These are phyloP conservation scores for Podospora conica DNA, from an alignment of 495 filamentous ascomycete species.

Conservation along the genomic window DNA sequence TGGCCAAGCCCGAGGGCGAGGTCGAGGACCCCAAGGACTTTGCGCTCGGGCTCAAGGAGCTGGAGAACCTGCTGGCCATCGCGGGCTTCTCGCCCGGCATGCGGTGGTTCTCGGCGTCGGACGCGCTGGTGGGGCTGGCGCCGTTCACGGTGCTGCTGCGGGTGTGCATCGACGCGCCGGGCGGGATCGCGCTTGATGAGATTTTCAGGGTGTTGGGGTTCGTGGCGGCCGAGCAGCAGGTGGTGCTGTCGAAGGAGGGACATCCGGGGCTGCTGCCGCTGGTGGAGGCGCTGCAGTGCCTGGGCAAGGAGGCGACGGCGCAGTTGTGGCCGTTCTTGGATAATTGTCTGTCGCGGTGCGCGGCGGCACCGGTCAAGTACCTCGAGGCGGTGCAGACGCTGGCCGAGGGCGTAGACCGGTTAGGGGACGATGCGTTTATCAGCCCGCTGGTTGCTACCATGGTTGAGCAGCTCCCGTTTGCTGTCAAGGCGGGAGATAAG, in stretches of 20 bases:
- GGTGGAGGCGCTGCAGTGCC: slow-evolving; percentile 40
- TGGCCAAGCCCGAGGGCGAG: slow-evolving; percentile 37
- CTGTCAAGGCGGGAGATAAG: slow-evolving; percentile 44
- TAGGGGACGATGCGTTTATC: slow-evolving; percentile 2
- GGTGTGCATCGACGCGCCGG: slow-evolving; percentile 41
- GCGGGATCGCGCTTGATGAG: slow-evolving; percentile 35
- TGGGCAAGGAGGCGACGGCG: slow-evolving; percentile 6
- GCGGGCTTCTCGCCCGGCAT: slow-evolving; percentile 70
- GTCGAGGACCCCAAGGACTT: slow-evolving; percentile 40
- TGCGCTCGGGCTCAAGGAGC: slow-evolving; percentile 54
- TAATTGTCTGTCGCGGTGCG: slow-evolving; percentile 65
- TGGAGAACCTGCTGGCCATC: slow-evolving; percentile 71
- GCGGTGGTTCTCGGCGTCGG: slow-evolving; percentile 64
- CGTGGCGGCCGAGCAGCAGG: slow-evolving; percentile 46
- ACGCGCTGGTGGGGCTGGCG: slow-evolving; percentile 46
- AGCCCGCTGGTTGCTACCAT: slow-evolving; percentile 57
- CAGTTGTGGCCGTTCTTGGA: slow-evolving; percentile 63
- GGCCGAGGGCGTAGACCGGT: slow-evolving; percentile 21
- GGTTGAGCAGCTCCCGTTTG: slow-evolving; percentile 71
- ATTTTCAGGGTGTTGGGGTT: slow-evolving; percentile 42
- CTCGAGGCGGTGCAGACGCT: slow-evolving; percentile 46
- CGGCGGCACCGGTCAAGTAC: slow-evolving; percentile 70
- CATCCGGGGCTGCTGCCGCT: slow-evolving; percentile 48
- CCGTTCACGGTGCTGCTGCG: slow-evolving; percentile 60
- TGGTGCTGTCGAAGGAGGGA: slow-evolving; percentile 34